Percentiles rank a stretch among this genome's conserved stretches.
Evolutionary conservation across 169 alveolate species (phyloP).

Genomic region (Plasmodium ovale): DNA sequence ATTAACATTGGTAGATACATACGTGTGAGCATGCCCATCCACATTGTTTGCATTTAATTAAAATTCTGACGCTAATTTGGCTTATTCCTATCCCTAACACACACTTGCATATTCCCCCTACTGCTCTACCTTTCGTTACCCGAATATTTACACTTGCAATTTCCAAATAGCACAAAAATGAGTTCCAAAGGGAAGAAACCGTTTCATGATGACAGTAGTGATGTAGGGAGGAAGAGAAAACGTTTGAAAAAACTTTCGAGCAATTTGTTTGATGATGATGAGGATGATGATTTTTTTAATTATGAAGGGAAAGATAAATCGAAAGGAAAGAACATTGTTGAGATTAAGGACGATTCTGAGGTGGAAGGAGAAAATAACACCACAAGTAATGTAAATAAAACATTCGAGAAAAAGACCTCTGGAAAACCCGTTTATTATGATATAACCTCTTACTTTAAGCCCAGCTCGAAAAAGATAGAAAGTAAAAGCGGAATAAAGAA

Average conservation of each 20-base stretch:
- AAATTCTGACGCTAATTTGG: no score
- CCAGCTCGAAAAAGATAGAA: slow-evolving; percentile 13
- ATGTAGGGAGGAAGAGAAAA: slow-evolving; percentile 51
- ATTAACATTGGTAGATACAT: no score
- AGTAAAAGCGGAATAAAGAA: neutral
- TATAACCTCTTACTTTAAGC: slow-evolving; percentile 53
- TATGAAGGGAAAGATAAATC: slow-evolving; percentile 14
- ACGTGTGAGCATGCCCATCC: neutral
- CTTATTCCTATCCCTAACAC: neutral
- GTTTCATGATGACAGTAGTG: slow-evolving; percentile 21
- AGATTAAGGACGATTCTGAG: slow-evolving; percentile 20
- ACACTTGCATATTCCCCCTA: neutral
- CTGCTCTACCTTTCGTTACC: neutral
- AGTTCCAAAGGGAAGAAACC: slow-evolving; percentile 22
- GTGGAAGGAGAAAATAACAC: neutral
- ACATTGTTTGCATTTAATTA: no score
- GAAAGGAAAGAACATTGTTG: neutral
- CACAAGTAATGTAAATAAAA: neutral
- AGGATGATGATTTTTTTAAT: neutral
- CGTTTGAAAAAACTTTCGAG: slow-evolving; percentile 47
- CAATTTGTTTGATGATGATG: slow-evolving; percentile 29
- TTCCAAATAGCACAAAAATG: slow-evolving; percentile 12
- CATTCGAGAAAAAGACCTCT: slow-evolving; percentile 6
- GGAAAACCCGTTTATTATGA: slow-evolving; percentile 18
- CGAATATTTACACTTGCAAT: slow-evolving; percentile 6